Evolutionary conservation across 2,329 filamentous ascomycete species (phyloP).

Genomic region (Paecilomyces formosus): DNA sequence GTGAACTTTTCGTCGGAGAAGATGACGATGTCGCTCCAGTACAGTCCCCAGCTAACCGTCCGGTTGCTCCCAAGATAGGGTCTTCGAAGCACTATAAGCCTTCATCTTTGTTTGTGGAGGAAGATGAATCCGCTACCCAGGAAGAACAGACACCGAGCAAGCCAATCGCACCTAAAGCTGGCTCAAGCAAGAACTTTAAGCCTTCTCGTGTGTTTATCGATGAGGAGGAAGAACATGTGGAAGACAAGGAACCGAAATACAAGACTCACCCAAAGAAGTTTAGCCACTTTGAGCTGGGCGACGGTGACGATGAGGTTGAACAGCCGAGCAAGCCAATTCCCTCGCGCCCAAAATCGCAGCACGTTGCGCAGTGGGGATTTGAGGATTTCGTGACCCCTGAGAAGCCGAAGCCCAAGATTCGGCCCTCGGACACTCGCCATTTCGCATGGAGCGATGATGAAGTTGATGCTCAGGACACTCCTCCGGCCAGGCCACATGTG

Average conservation of each 20-base stretch:
- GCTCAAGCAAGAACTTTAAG: constrained; percentile 44
- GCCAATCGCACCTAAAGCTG: constrained; percentile 38
- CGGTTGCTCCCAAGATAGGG: constrained; percentile 11
- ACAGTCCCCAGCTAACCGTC: constrained; percentile 8
- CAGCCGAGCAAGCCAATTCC: constrained; percentile 19
- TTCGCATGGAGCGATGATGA: constrained; percentile 69
- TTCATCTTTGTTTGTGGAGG: constrained; percentile 3
- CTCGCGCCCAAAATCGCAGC: constrained; percentile 34
- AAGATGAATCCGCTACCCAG: constrained; percentile 9
- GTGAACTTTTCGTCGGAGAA: constrained; percentile 59
- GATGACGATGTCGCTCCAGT: constrained; percentile 26
- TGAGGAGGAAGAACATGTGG: constrained; percentile 16
- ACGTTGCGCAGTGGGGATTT: constrained; percentile 76
- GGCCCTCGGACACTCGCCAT: constrained; percentile 65
- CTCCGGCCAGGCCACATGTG: constrained; percentile 47
- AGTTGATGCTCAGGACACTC: constrained; percentile 24
- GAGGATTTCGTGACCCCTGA: constrained; percentile 78
- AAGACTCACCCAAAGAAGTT: constrained; percentile 72
- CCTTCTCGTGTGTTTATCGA: constrained; percentile 50
- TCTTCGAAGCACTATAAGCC: constrained; percentile 6
- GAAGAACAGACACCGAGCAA: constrained; percentile 8
- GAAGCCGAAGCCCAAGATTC: constrained; percentile 60
- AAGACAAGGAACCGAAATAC: constrained; percentile 40
- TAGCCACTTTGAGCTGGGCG: constrained; percentile 50
- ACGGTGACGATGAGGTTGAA: constrained; percentile 14